Base-by-base conservation (phyloP, 139 green algal genomes). In the Tetradesmus lagerheimii region DNA sequence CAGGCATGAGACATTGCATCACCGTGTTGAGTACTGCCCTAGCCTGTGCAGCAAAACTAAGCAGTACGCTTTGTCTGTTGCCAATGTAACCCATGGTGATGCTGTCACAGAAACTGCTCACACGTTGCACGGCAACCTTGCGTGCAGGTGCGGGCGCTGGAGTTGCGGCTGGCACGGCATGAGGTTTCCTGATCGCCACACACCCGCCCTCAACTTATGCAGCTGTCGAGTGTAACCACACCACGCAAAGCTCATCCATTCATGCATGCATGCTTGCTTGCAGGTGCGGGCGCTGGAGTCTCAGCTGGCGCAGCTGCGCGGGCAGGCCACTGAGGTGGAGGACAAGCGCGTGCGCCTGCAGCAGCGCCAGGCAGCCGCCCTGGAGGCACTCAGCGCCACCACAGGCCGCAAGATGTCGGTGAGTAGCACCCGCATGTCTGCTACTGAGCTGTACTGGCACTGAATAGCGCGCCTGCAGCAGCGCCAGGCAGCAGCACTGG, bases 261-360 rank as follows among this genome's bases (percentile, higher is more conserved):
- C n/a, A n/a, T n/a, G n/a, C n/a, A n/a, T n/a, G n/a, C n/a, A n/a
- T n/a, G n/a, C n/a, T n/a, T n/a, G n/a, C n/a, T n/a, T 43, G 50
- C 86, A 90, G 86, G 76, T 95, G n/a, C 91, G 93, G 39, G 85
- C 89, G 23, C 82, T 95, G 37, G 93, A 95, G 90, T 90, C 91
- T 31, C 91, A 94, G 91, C 91, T 95, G 38, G 67, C 87, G 74
- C 89, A 89, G 50, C 89, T 94, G 90, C 87, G 85, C 35, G 74
- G 67, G 9, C 90, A 93, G 85, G 82, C 85, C 23, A 50, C 86
- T 1, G 93, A 95, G 83, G 86, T 94, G 20, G 93, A 94, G 75
- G 92, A 93, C 45, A 90, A 90, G 79, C 90, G 89, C 1, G 50
- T 78, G n/a, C 81, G 91, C 23, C 86, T 95, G 76, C 76, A 78